These are phyloP conservation scores for Teratosphaeria viscida DNA, from an alignment of 2,329 filamentous ascomycete species.

Conservation along the genomic window DNA sequence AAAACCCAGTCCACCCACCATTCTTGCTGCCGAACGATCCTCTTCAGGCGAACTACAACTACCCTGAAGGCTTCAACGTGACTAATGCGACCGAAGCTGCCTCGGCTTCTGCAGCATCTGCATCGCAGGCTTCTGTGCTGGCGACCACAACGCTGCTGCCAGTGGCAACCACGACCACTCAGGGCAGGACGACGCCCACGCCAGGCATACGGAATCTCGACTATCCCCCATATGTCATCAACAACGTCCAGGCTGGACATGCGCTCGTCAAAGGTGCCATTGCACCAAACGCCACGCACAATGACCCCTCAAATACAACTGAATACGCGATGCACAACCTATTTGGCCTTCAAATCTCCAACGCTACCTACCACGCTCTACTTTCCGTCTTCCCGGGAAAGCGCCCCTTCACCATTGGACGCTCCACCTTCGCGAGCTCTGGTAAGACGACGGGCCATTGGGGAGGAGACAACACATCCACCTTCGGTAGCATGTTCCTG, in stretches of 20 bases:
- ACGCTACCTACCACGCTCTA: constrained; percentile 19
- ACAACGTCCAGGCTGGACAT: constrained; percentile 15
- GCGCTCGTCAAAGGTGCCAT: constrained; percentile 9
- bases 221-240: constrained; percentile 24
- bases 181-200: constrained; percentile 13
- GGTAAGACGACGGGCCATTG: constrained; percentile 16
- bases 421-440: constrained; percentile 15
- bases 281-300: constrained; percentile 14
- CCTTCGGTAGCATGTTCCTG: constrained; percentile 18
- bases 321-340: constrained; percentile 18
- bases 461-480: constrained; percentile 20
- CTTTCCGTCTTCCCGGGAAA: constrained; percentile 14
- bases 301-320: constrained; percentile 13
- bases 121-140: constrained; percentile 35
- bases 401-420: constrained; percentile 18
- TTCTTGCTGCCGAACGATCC: constrained; percentile 56
- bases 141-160: constrained; percentile 12
- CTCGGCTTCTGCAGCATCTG: constrained; percentile 44
- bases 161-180: constrained; percentile 7
- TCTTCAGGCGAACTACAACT: constrained; percentile 48
- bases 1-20: constrained; percentile 46
- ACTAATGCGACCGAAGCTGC: constrained; percentile 60
- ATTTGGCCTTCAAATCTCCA: constrained; percentile 14
- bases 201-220: constrained; percentile 21
- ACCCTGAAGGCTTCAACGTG: constrained; percentile 59